Evolutionary conservation across 306 rosid genomes (phyloP), one percentile per base, ranked within the genome.

Genomic region (Gleditsia sinensis): DNA sequence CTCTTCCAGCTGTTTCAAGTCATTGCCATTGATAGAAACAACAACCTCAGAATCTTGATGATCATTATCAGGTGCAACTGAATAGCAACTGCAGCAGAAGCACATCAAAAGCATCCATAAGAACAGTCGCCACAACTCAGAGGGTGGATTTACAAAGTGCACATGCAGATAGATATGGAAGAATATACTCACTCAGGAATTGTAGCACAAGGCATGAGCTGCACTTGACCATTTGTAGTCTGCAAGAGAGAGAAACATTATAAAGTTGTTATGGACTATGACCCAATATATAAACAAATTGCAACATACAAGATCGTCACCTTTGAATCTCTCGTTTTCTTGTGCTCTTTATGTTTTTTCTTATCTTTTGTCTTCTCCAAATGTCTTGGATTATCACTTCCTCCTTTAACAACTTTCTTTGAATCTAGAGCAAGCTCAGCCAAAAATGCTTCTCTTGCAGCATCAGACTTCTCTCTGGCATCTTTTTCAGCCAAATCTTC

Each of bases 401-500:
- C 87, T 72, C 90, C 87, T 73, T 39, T 83, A 39, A 69, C 49
- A 77, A 66, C 79, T 77, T 86, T 86, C 75, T 83, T 82, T 56
- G 93, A 82, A 79, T 88, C 88, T 13, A 81, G 88, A 19, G 70
- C 93, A 74, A 88, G 88, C 79, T 88, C 93, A 5, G 90, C 93
- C 75, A 88, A 82, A 74, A 88, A 78, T 33, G 90, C 90, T 69
- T 88, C 93, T 72, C 93, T 80, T 30, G 85, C 83, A 17, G 90
- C 93, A 81, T 88, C 93, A 2, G 93, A 88, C 82, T 82, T 86
- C 75, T 86, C 82, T 3, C 84, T 86, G 76, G 87, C 93, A 83
- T 88, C 88, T 80, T 83, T 83, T 82, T 88, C 88, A 58, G 93
- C 90, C 78, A 88, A 79, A 75, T 83, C 88, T 78, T 86, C 93